Evolutionary conservation across 805 yeast genomes (phyloP).

Genomic region (Isabelozyma rhagii): DNA sequence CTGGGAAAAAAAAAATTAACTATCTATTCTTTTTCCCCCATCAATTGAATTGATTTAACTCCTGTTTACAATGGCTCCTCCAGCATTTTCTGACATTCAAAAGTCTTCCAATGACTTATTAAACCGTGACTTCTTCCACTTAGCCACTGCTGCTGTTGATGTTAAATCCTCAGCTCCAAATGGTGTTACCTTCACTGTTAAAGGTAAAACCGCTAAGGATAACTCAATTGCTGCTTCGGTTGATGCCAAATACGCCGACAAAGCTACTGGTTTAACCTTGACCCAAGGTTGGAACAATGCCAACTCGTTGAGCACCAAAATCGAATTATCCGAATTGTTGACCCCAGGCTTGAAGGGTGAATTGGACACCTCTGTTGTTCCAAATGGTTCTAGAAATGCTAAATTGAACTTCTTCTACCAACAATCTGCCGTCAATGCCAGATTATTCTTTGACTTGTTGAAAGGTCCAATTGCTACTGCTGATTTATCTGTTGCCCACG

Average conservation of each 20-base stretch:
- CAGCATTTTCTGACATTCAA: slow-evolving; percentile 90
- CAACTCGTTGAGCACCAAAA: slow-evolving; percentile 86
- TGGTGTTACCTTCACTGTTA: slow-evolving; percentile 91
- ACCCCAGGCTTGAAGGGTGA: slow-evolving; percentile 95
- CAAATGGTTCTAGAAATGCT: slow-evolving; percentile 81
- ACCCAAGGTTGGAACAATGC: slow-evolving; percentile 98
- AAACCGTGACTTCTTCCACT: slow-evolving; percentile 90
- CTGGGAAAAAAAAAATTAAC: background rate
- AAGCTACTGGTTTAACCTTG: slow-evolving; percentile 84
- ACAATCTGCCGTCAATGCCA: slow-evolving; percentile 90
- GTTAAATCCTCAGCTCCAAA: slow-evolving; percentile 93
- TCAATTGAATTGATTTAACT: background rate
- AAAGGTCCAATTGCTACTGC: slow-evolving; percentile 96
- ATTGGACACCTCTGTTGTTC: slow-evolving; percentile 81
- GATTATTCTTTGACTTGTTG: slow-evolving; percentile 90
- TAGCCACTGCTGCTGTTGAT: slow-evolving; percentile 81
- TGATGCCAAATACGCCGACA: slow-evolving; percentile 91
- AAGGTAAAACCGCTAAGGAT: slow-evolving; percentile 82
- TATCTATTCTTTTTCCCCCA: slow-evolving; percentile 1
- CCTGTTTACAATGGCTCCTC: slow-evolving; percentile 50
- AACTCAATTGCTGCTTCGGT: slow-evolving; percentile 82
- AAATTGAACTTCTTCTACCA: slow-evolving; percentile 86
- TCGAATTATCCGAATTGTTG: slow-evolving; percentile 86
- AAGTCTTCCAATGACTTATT: slow-evolving; percentile 89
- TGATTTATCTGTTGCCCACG: slow-evolving; percentile 92